Conservation (phyloP, 768 basidiomycete genomes). For the Phallus indusiatus region DNA sequence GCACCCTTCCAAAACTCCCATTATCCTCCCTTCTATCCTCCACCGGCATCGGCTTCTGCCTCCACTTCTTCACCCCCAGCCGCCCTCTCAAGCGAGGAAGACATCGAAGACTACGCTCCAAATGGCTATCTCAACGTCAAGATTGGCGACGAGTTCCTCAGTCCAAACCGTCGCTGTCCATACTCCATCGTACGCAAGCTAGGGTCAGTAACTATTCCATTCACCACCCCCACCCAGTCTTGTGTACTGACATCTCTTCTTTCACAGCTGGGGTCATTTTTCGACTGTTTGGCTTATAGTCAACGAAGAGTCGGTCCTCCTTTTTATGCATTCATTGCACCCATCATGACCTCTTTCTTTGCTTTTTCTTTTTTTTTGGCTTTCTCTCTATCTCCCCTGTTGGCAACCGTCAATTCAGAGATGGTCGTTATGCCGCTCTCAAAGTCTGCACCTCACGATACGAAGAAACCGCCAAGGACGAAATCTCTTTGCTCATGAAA, state of each 20-base stretch:
- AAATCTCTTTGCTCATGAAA: slow-evolving; percentile 67
- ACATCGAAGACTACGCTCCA: slow-evolving; percentile 72
- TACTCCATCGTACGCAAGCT: slow-evolving; percentile 87
- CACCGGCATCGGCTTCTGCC: not conserved
- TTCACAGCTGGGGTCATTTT: slow-evolving; percentile 82
- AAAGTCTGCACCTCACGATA: slow-evolving; percentile 97
- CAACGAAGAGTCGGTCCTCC: slow-evolving; percentile 51
- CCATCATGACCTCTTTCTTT: not conserved
- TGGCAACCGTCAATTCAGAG: slow-evolving; percentile 31
- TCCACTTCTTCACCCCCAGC: not conserved
- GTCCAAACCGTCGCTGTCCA: slow-evolving; percentile 48
- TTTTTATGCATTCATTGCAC: not conserved
- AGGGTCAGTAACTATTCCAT: slow-evolving; percentile 40
- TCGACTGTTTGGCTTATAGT: slow-evolving; percentile 90
- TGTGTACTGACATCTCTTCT: slow-evolving; percentile 9
- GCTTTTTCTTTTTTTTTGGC: not conserved
- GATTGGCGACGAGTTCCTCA: slow-evolving; percentile 65
- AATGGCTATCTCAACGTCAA: slow-evolving; percentile 77
- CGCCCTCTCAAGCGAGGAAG: slow-evolving; percentile 57
- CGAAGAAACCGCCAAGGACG: slow-evolving; percentile 93
- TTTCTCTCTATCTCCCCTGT: slow-evolving; percentile 1
- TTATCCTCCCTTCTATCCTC: not conserved
- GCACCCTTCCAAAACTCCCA: not conserved
- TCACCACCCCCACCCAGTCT: slow-evolving; percentile 1
- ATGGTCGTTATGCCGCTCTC: slow-evolving; percentile 73